phyloP scores from a whole-genome alignment of 2,329 filamentous ascomycete genomes.

The Apiospora phragmitis region DNA sequence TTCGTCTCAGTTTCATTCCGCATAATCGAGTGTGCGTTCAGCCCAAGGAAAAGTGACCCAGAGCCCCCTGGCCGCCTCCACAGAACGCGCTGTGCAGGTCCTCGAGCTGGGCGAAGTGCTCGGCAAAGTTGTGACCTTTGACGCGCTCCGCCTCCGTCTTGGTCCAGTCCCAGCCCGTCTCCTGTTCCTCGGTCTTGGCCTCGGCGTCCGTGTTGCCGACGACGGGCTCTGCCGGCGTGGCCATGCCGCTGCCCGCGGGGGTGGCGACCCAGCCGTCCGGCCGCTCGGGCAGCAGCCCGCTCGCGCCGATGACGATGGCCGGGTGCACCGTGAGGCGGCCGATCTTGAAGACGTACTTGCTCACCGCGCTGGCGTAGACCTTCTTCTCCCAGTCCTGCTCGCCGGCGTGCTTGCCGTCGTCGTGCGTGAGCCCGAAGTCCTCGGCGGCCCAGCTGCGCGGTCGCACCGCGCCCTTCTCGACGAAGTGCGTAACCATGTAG shows the following conservation, averaged over 20 bases:
- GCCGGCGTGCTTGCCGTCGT: constrained; percentile 33
- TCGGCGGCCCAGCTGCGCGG: constrained; percentile 55
- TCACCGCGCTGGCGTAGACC: constrained; percentile 70
- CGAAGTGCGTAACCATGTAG: constrained; percentile 73
- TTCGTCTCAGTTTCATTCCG: not conserved
- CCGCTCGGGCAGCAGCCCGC: constrained; percentile 71
- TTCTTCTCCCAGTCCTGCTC: constrained; percentile 57
- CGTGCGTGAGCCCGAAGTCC: constrained; percentile 36
- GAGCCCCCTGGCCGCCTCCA: constrained; percentile 51
- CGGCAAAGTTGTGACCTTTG: constrained; percentile 55
- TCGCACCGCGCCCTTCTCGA: constrained; percentile 59
- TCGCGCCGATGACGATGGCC: constrained; percentile 69
- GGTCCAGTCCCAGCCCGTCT: constrained; percentile 57
- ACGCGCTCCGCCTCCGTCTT: constrained; percentile 55
- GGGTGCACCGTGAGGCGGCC: constrained; percentile 83
- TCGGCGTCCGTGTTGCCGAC: constrained; percentile 40
- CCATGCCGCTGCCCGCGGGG: constrained; percentile 26
- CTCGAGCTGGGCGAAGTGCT: constrained; percentile 59
- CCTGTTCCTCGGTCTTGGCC: constrained; percentile 37
- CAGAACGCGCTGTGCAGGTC: constrained; percentile 53
- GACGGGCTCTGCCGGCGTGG: constrained; percentile 18
- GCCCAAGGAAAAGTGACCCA: constrained; percentile 50
- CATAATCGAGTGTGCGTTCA: constrained; percentile 22
- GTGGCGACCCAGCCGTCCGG: constrained; percentile 65
- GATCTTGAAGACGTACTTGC: constrained; percentile 83